Base-by-base conservation (phyloP, 176 grass and related monocot genomes). In the Avena sativa region DNA sequence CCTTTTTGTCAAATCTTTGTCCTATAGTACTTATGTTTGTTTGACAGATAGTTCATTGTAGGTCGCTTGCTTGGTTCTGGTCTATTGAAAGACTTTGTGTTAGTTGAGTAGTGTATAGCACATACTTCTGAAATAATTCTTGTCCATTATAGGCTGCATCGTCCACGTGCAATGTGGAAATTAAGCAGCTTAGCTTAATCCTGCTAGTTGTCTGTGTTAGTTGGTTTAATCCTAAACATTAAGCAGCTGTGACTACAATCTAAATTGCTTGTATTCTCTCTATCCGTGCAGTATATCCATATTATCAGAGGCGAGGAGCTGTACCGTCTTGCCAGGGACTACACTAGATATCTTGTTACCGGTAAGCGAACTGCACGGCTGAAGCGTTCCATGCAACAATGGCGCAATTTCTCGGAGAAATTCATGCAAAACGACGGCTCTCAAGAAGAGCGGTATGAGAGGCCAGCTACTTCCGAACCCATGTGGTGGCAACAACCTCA, bases 241-340 rank as follows among this genome's bases (percentile, higher is more conserved):
- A 70, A 58, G 67, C 15, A 55, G 30, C 38, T 32, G 13, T 50
- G 30, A 17, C n/a, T 74, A 34, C 5, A 65, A 59, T 60, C n/a
- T 91, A 81, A 91, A 79, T 87, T 26, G 75, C 9, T 48, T 60
- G 8, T 71, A 13, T 47, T 90, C 87, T 66, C 30, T 58, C 48
- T 74, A 82, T 74, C 81, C 49, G 48, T 90, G 81, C 87, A 98
- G 97, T 98, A 96, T 63, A 94, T 92, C 79, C 90, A 92, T 20
- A 94, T 98, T 80, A 93, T 98, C 84, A 93, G 90, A 84, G 97
- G 96, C 23, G 94, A 98, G 75, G 97, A 98, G 69, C 68, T 96
- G 75, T 79, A 81, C 15, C 90, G 87, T 74, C 90, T 98, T 81
- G 90, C 87, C 49, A 89, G 89, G 63, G 97, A 98, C 87, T 98